Percentiles rank a stretch among this genome's conserved stretches.
Conservation (phyloP, 768 basidiomycete species). For the Antrodiella citrinella region DNA sequence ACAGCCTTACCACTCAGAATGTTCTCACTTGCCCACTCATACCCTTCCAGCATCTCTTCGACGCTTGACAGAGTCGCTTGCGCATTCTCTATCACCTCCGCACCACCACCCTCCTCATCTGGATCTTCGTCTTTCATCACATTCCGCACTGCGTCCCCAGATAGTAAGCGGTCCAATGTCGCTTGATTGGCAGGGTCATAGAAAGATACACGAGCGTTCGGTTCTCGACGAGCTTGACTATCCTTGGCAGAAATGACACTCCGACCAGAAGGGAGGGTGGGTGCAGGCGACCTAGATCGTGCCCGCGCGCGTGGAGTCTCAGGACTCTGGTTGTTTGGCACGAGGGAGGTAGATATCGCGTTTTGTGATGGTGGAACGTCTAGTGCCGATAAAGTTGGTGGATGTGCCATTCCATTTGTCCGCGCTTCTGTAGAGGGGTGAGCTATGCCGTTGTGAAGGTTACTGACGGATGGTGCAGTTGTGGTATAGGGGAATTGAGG, state of each 20-base stretch:
- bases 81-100: slow-evolving; percentile 57
- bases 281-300: slow-evolving; percentile 7
- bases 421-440: slow-evolving; percentile 5
- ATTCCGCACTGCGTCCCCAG: slow-evolving; percentile 25
- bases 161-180: slow-evolving; percentile 61
- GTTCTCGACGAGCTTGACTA: slow-evolving; percentile 41
- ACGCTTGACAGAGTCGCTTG: slow-evolving; percentile 85
- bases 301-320: slow-evolving; percentile 8
- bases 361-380: slow-evolving; percentile 1
- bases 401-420: not conserved
- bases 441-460: not conserved
- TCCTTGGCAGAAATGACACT: not conserved
- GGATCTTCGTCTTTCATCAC: slow-evolving; percentile 40
- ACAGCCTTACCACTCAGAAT: slow-evolving; percentile 57
- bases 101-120: slow-evolving; percentile 24
- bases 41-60: slow-evolving; percentile 98
- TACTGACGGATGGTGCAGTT: not conserved
- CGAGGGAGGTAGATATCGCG: slow-evolving; percentile 5
- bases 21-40: slow-evolving; percentile 90
- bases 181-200: slow-evolving; percentile 77
- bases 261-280: slow-evolving; percentile 5
- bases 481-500: slow-evolving; percentile 4
- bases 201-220: slow-evolving; percentile 69
- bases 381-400: slow-evolving; percentile 1
- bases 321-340: not conserved